Evolutionary conservation across 495 filamentous ascomycete genomes (phyloP), one percentile per base, ranked within the genome.

Genomic region (Cercophora newfieldiana): DNA sequence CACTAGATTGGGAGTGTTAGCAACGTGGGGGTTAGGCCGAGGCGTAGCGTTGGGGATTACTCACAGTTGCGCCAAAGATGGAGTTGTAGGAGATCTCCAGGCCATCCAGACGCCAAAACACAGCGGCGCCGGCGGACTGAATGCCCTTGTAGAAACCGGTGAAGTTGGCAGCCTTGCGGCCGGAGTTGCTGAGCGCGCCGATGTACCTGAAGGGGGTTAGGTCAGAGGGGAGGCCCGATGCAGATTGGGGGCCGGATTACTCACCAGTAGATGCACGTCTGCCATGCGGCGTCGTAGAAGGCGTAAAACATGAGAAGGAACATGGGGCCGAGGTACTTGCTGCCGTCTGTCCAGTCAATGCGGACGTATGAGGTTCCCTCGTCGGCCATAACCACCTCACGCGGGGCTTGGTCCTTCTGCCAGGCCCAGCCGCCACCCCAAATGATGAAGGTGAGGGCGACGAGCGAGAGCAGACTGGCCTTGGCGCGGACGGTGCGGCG

Each of bases 61-160:
- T 72, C 75, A 82, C 80, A 4, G 78, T 80, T 37, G 67, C 76
- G 28, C 75, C 80, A 64, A 88, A 90, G 64, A 91, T 79, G 50
- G 79, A 81, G 78, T 89, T 86, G 75, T 85, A 96, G 1, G 88
- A 78, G 37, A 82, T 84, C 25, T 84, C 79, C 18, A 83, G 63
- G 21, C 85, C 86, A 66, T 97, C 93, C 71, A 93, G 71, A 3
- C 89, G 83, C 91, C 90, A 97, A 72, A 90, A 91, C 55, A 94
- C 85, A n/a, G 93, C 94, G 7, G 88, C 87, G 66, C 93, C 94
- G n/a, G 92, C 93, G 29, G 91, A 95, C 78, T 97, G 94, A 70
- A 98, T 91, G 29, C 91, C 92, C 74, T 97, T 97, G 85, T 97
- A 97, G 83, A 94, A 97, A 61, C 94, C 94, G 31, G 92, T 88